Conservation (phyloP, 768 basidiomycete species). For the Tubosaeta brunneosetosa region DNA sequence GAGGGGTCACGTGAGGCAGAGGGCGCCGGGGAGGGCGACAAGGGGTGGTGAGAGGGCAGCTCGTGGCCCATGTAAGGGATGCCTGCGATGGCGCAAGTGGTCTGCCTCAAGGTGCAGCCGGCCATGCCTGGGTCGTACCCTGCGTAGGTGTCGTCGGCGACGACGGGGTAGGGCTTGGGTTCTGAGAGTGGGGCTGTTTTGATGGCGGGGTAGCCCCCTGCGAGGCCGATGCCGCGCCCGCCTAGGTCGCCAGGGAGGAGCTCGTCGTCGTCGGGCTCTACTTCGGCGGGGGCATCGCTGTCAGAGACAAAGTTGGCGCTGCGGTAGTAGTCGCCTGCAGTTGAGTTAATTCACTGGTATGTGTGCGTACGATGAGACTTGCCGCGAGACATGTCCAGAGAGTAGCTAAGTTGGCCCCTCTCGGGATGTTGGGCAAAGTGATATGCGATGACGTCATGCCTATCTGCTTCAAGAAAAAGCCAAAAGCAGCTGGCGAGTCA, state of each 20-base stretch:
- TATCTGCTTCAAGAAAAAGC: no score
- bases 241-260: slow-evolving; percentile 4
- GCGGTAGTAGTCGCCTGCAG: slow-evolving; percentile 4
- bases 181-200: not conserved
- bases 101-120: slow-evolving; percentile 6
- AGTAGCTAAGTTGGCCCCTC: not conserved
- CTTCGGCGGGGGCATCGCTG: not conserved
- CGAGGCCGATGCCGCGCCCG: slow-evolving; percentile 1
- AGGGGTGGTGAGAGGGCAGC: not conserved
- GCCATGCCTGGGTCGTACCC: slow-evolving; percentile 23
- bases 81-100: slow-evolving; percentile 11
- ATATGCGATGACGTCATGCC: no score
- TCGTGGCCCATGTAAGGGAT: not conserved
- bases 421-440: not conserved
- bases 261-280: not conserved
- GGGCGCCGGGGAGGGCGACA: not conserved
- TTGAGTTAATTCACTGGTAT: not conserved
- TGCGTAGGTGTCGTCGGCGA: slow-evolving; percentile 11
- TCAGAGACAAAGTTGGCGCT: slow-evolving; percentile 4
- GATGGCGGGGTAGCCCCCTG: not conserved
- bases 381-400: not conserved
- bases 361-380: not conserved
- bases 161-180: not conserved
- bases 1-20: not conserved
- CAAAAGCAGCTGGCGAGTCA: no score